phyloP scores from a whole-genome alignment of 1,139 yeast species.

The Zygosaccharomyces pseudobailii region DNA sequence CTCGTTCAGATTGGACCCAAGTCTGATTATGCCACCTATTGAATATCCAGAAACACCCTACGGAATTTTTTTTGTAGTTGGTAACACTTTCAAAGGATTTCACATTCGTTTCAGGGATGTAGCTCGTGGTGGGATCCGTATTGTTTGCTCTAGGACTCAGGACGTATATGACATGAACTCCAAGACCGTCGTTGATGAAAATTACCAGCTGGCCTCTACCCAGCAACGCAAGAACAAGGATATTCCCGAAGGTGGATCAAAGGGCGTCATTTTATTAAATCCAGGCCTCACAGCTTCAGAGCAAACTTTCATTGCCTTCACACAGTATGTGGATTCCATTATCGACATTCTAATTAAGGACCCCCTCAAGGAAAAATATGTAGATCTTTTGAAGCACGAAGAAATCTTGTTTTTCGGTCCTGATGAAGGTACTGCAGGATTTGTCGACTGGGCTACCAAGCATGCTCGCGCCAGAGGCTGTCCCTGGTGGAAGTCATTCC shows the following conservation, averaged over 20 bases:
- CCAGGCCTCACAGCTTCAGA: slow-evolving; percentile 70
- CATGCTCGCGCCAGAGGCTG: slow-evolving; percentile 94
- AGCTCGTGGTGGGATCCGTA: slow-evolving; percentile 97
- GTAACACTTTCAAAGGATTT: slow-evolving; percentile 96
- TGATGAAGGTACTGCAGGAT: slow-evolving; percentile 95
- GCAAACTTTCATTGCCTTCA: slow-evolving; percentile 80
- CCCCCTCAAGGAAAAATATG: slow-evolving; percentile 78
- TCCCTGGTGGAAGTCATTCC: slow-evolving; percentile 98
- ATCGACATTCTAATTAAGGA: slow-evolving; percentile 78
- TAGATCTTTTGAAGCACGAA: slow-evolving; percentile 75
- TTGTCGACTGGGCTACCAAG: slow-evolving; percentile 97
- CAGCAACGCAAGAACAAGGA: slow-evolving; percentile 97
- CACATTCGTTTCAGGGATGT: slow-evolving; percentile 96
- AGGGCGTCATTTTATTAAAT: slow-evolving; percentile 89
- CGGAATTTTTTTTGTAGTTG: slow-evolving; percentile 94
- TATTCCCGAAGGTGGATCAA: slow-evolving; percentile 98
- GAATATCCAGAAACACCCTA: slow-evolving; percentile 92
- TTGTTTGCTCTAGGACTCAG: slow-evolving; percentile 78
- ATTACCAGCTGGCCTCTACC: slow-evolving; percentile 91
- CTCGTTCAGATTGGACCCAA: slow-evolving; percentile 84
- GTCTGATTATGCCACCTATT: slow-evolving; percentile 64
- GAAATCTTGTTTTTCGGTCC: slow-evolving; percentile 97
- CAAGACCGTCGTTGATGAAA: slow-evolving; percentile 90
- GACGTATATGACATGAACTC: slow-evolving; percentile 86
- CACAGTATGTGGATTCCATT: slow-evolving; percentile 87